Conservation (phyloP, 176 grass and related monocot species). For the Ananas comosus region DNA sequence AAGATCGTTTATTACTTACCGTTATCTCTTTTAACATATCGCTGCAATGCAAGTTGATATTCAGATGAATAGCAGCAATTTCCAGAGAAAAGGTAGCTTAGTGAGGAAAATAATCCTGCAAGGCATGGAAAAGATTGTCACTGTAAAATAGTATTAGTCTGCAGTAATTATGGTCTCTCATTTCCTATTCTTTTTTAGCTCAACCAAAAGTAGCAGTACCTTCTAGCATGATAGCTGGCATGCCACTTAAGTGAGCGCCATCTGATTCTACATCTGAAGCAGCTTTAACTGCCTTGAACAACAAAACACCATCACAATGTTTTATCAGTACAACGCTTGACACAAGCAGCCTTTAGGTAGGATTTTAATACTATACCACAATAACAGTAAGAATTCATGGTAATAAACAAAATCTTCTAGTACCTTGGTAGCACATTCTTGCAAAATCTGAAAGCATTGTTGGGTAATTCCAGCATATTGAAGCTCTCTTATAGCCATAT, state of each 20-base stretch:
- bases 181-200: too few species aligned
- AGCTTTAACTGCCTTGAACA: conserved; percentile 74
- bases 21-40: conserved; percentile 64
- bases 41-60: conserved; percentile 88
- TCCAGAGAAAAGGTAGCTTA: conserved; percentile 63
- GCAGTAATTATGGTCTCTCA: background rate
- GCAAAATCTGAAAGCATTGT: conserved; percentile 50
- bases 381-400: background rate
- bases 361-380: background rate
- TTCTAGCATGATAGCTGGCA: conserved; percentile 52
- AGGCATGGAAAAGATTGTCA: conserved; percentile 9
- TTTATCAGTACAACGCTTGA: background rate
- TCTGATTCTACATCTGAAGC: conserved; percentile 64
- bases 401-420: background rate
- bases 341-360: background rate
- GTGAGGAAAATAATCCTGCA: conserved; percentile 83
- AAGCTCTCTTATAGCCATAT: conserved; percentile 69
- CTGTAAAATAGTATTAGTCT: background rate
- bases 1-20: conserved; percentile 20
- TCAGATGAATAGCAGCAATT: conserved; percentile 51
- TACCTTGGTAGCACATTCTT: conserved; percentile 92
- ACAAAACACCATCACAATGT: background rate
- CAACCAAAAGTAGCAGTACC: conserved; percentile 30
- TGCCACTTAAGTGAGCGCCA: conserved; percentile 52
- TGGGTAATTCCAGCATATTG: conserved; percentile 64